Percentiles rank a stretch among this genome's conserved stretches.
Conservation (phyloP, 331 rosid species). For the Spiraea crenata region DNA sequence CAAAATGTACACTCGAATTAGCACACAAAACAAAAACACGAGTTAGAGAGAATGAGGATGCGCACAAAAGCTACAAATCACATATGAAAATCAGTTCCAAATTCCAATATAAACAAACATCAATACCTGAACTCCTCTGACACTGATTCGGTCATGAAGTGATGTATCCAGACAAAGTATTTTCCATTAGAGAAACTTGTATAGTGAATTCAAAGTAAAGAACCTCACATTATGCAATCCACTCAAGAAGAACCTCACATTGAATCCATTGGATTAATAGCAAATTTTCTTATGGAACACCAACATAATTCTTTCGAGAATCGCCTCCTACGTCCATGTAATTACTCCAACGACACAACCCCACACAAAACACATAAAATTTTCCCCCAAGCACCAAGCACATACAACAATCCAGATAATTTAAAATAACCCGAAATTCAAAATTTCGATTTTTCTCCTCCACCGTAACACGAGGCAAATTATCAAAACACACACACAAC, state of each 20-base stretch:
- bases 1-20: neutral
- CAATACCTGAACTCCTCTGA: neutral
- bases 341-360: neutral
- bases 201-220: neutral
- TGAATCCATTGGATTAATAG: neutral
- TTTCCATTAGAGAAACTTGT: neutral
- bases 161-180: neutral
- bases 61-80: neutral
- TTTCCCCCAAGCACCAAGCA: neutral
- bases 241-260: neutral
- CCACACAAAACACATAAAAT: neutral
- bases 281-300: neutral
- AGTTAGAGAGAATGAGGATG: neutral
- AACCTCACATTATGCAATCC: neutral
- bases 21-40: neutral
- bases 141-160: neutral
- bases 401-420: neutral
- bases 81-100: neutral
- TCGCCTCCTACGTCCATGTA: neutral
- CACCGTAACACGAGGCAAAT: neutral
- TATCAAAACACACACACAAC: neutral
- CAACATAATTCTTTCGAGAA: neutral
- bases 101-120: neutral
- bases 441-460: neutral
- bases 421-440: neutral